These are phyloP conservation scores for Arthrobotrys entomopaga DNA, from an alignment of 2,329 filamentous ascomycete genomes.

Conservation along the genomic window DNA sequence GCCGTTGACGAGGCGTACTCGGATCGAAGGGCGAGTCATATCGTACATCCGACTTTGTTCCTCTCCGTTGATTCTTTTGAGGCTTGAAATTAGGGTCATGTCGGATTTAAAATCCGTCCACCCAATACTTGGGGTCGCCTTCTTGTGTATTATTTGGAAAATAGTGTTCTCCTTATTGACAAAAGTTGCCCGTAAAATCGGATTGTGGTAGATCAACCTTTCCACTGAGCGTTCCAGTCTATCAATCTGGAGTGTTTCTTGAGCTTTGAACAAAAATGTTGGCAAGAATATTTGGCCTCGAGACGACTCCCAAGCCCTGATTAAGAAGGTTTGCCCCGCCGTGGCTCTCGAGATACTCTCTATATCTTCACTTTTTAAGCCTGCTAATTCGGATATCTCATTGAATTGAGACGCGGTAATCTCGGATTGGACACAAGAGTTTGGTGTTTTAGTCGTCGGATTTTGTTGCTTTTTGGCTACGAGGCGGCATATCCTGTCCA, in stretches of 20 bases:
- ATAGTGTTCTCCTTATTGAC: slow-evolving; percentile 65
- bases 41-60: slow-evolving; percentile 37
- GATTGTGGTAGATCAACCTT: slow-evolving; percentile 67
- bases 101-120: slow-evolving; percentile 42
- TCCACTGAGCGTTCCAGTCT: slow-evolving; percentile 72
- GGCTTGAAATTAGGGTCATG: not conserved
- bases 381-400: slow-evolving; percentile 12
- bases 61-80: slow-evolving; percentile 21
- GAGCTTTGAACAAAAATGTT: slow-evolving; percentile 72
- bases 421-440: slow-evolving; percentile 42
- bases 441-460: slow-evolving; percentile 26
- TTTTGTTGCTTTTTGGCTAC: slow-evolving; percentile 54
- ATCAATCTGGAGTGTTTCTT: slow-evolving; percentile 61
- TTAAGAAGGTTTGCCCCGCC: slow-evolving; percentile 82
- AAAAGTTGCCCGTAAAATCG: slow-evolving; percentile 77
- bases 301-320: slow-evolving; percentile 78
- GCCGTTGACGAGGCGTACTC: slow-evolving; percentile 34
- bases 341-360: slow-evolving; percentile 74
- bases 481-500: slow-evolving; percentile 72
- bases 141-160: slow-evolving; percentile 72
- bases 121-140: slow-evolving; percentile 57
- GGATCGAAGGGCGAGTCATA: slow-evolving; percentile 40
- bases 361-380: slow-evolving; percentile 62
- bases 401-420: slow-evolving; percentile 63
- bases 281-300: slow-evolving; percentile 77